These are phyloP conservation scores for Chondrus crispus DNA, from an alignment of 23 red algal species.

Conservation along the genomic window DNA sequence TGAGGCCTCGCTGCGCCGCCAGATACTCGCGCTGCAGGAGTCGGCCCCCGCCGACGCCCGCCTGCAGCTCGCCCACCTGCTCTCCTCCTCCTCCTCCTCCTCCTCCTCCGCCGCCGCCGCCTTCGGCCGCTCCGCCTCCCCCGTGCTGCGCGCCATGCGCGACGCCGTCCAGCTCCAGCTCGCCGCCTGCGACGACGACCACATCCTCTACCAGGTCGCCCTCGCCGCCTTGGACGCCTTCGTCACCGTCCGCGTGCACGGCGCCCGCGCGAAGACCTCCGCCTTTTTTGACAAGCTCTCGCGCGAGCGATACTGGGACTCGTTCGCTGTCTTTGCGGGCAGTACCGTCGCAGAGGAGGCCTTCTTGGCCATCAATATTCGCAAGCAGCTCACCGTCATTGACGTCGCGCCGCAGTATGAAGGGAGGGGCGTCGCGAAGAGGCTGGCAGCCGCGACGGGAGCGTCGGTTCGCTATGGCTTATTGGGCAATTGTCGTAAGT, in stretches of 20 bases:
- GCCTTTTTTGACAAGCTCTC: slow-evolving; percentile 29
- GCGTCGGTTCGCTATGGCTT: slow-evolving; percentile 18
- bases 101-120: too few relatives aligned
- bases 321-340: slow-evolving; percentile 8
- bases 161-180: background rate
- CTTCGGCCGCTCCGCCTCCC: too few relatives aligned
- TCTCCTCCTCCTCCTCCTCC: background rate
- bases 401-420: background rate
- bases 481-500: background rate
- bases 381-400: slow-evolving; percentile 28
- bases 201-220: slow-evolving; percentile 4
- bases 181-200: background rate
- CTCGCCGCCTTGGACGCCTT: slow-evolving; percentile 4
- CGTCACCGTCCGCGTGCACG: slow-evolving; percentile 11
- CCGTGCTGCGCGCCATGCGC: slow-evolving; percentile 10
- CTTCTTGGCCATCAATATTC: slow-evolving; percentile 29
- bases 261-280: slow-evolving; percentile 29
- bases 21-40: background rate
- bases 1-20: background rate
- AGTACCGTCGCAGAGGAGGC: slow-evolving; percentile 19
- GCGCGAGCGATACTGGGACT: slow-evolving; percentile 1
- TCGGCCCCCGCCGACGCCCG: background rate
- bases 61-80: background rate
- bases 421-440: background rate
- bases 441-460: background rate